Evolutionary conservation across 2,329 filamentous ascomycete species (phyloP).

Genomic region (Nannizzia gypsea): DNA sequence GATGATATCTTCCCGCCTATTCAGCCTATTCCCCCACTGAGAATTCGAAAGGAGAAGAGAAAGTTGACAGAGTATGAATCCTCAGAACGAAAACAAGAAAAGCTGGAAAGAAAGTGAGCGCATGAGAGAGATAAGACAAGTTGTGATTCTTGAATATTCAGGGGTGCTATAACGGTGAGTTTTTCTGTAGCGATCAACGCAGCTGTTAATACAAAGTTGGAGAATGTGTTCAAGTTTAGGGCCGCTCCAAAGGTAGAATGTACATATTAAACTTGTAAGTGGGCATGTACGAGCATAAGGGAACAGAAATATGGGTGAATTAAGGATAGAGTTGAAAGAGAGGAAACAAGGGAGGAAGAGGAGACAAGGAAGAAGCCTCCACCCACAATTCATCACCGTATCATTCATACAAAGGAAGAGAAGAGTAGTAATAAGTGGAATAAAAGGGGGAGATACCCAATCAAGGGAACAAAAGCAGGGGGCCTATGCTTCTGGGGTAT

Average conservation of each 20-base stretch:
- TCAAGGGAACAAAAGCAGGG: neutral
- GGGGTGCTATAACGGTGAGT: neutral
- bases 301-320: neutral
- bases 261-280: constrained; percentile 6
- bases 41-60: constrained; percentile 5
- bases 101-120: no score
- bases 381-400: neutral
- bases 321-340: neutral
- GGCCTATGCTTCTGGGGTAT: neutral
- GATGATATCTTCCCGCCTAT: neutral
- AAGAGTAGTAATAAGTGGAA: neutral
- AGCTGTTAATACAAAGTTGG: constrained; percentile 7
- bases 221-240: neutral
- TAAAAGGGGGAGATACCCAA: neutral
- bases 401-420: neutral
- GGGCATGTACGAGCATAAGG: neutral
- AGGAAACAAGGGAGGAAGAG: neutral
- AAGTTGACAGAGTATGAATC: neutral
- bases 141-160: neutral
- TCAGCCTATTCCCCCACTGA: neutral
- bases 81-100: no score
- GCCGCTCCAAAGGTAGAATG: neutral
- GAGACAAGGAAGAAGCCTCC: neutral
- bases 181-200: constrained; percentile 10
- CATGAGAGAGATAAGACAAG: neutral